Evolutionary conservation across 345 rosid species (phyloP), one percentile per base, ranked within the genome.

Genomic region (Sonneratia alba): DNA sequence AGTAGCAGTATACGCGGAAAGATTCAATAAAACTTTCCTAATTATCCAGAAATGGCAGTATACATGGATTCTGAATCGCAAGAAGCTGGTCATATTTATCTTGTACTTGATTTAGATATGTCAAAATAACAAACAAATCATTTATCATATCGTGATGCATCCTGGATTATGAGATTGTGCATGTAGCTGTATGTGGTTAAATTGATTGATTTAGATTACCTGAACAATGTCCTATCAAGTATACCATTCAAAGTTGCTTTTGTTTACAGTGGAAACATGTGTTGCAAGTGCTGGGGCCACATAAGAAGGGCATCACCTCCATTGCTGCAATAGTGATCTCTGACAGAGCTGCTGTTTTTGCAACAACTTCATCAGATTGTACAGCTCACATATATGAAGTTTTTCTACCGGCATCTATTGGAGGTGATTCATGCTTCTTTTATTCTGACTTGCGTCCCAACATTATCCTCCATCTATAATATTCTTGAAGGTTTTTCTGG

Each of bases 241-340:
- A 70, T 47, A 9, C 0, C 51, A 45, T 34, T 32, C 8, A 62
- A 9, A 40, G 55, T 27, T 67, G 37, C 56, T 61, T 53, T 71
- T 48, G 42, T 74, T 81, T 53, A 47, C 87, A 90, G 93, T 94
- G 97, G 95, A 83, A 80, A 77, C 83, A 81, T 82, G 89, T 87
- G 72, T 73, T 85, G 72, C 89, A 85, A 71, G 72, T 91, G 68
- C 96, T 96, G 56, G 84, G 62, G 73, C 87, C 88, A 69, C 98
- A 94, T 78, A 88, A 83, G 84, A 94, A 91, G 86, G 96, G 98
- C 72, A 86, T 91, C 57, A 85, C 97, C 22, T 94, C 97, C 82
- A 84, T 94, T 49, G 77, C 88, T 2, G 93, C 90, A 43, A 83
- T 81, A 72, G 79, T 90, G 85, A 69, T 88, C 81, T 90, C 97